These are phyloP conservation scores for rapeseed (Brassica napus) DNA, from an alignment of 345 rosid genomes.

Conservation along the genomic window DNA sequence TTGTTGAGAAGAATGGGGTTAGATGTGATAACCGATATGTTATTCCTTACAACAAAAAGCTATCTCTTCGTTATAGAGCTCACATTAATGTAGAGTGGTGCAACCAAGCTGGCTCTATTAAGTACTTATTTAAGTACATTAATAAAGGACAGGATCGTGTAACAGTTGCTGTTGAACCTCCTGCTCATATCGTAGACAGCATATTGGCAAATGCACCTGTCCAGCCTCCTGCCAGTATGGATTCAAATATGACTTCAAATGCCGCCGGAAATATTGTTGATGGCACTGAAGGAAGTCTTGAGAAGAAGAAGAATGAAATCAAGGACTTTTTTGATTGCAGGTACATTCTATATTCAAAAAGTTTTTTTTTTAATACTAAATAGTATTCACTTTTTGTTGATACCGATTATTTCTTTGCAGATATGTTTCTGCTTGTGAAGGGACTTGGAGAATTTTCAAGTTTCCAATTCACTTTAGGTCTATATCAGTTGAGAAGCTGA, in stretches of 20 bases:
- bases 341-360: too few species aligned
- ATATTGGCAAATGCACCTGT: background rate
- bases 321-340: background rate
- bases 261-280: too few species aligned
- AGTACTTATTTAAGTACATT: background rate
- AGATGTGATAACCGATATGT: background rate
- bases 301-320: background rate
- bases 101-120: background rate
- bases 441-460: background rate
- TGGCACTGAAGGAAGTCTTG: background rate
- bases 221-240: too few species aligned
- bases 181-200: background rate
- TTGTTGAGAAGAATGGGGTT: background rate
- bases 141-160: background rate
- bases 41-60: background rate
- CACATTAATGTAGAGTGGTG: background rate
- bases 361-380: too few species aligned
- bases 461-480: background rate
- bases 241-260: too few species aligned
- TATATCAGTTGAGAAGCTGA: background rate
- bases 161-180: background rate
- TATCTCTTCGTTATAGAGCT: background rate
- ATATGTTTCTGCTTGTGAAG: background rate
- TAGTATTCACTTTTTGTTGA: too few species aligned
- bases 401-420: too few species aligned